A percentile compares a stretch with the other conserved stretches of the same genome.
These are phyloP conservation scores for Cupressus sempervirens DNA, from an alignment of 75 land plant species.

Conservation along the genomic window DNA sequence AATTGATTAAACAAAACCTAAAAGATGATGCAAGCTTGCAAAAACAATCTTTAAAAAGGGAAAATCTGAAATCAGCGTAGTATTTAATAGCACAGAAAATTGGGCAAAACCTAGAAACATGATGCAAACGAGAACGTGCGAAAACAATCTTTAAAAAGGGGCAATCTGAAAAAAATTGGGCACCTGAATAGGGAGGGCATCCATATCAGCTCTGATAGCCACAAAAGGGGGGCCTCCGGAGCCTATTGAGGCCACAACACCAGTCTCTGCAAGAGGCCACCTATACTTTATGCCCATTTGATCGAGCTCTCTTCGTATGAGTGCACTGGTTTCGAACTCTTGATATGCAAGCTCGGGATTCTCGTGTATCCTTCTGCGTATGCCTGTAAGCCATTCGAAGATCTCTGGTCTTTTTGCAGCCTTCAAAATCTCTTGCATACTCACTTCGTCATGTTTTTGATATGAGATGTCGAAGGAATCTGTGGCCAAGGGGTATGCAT, in stretches of 20 bases:
- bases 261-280: constrained; percentile 47
- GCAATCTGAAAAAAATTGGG: neutral
- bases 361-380: constrained; percentile 41
- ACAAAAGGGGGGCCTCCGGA: constrained; percentile 35
- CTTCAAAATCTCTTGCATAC: constrained; percentile 14
- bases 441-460: neutral
- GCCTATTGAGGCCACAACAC: constrained; percentile 44
- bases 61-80: neutral
- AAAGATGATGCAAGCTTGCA: neutral
- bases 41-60: neutral
- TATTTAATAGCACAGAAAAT: too few relatives aligned
- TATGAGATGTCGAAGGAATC: neutral
- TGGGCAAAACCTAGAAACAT: neutral
- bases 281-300: constrained; percentile 26
- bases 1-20: too few relatives aligned
- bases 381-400: constrained; percentile 27
- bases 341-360: constrained; percentile 43
- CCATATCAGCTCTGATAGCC: constrained; percentile 56
- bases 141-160: neutral
- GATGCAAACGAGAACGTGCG: neutral
- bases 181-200: constrained; percentile 59
- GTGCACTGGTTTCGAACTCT: constrained; percentile 45
- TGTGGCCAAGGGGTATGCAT: neutral
- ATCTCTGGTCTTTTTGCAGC: constrained; percentile 19
- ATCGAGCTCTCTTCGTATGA: constrained; percentile 36